Conservation (phyloP, 106 monocot species). For the Vanilla planifolia region DNA sequence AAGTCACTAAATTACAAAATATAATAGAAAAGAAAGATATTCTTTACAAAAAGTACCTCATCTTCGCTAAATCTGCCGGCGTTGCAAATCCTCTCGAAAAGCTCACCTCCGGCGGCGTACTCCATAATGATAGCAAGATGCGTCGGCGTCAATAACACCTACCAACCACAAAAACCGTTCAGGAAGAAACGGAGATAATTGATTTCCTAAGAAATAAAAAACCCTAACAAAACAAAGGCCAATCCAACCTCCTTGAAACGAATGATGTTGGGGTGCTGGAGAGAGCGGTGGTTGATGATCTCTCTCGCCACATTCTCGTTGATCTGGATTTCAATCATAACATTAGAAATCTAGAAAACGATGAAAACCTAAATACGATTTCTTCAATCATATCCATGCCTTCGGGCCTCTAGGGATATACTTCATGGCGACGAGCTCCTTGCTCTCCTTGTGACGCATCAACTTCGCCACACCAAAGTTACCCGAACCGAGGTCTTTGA, state of each 20-base stretch:
- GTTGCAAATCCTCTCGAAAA: constrained; percentile 79
- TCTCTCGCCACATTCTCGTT: constrained; percentile 84
- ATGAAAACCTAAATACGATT: neutral
- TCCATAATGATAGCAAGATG: constrained; percentile 91
- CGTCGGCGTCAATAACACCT: constrained; percentile 82
- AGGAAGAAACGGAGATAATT: neutral
- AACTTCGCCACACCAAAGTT: constrained; percentile 89
- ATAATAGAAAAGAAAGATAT: too few relatives aligned
- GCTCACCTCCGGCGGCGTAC: constrained; percentile 87
- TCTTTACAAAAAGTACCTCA: constrained; percentile 30
- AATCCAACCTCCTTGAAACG: constrained; percentile 64
- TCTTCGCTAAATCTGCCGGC: constrained; percentile 83
- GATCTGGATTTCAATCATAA: constrained; percentile 34
- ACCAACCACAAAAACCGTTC: neutral
- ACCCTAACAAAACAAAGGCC: neutral
- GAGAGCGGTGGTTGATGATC: constrained; percentile 82
- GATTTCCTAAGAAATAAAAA: neutral
- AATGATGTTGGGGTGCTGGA: constrained; percentile 83
- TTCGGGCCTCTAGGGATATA: constrained; percentile 87
- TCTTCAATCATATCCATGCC: constrained; percentile 18
- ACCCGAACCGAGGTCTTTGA: constrained; percentile 83
- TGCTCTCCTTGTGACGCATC: constrained; percentile 89
- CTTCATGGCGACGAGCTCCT: constrained; percentile 98
- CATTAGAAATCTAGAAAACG: neutral
- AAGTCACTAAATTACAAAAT: neutral